Base-by-base conservation (phyloP, 1,284 basidiomycete species). In the Pascua guehoae region DNA sequence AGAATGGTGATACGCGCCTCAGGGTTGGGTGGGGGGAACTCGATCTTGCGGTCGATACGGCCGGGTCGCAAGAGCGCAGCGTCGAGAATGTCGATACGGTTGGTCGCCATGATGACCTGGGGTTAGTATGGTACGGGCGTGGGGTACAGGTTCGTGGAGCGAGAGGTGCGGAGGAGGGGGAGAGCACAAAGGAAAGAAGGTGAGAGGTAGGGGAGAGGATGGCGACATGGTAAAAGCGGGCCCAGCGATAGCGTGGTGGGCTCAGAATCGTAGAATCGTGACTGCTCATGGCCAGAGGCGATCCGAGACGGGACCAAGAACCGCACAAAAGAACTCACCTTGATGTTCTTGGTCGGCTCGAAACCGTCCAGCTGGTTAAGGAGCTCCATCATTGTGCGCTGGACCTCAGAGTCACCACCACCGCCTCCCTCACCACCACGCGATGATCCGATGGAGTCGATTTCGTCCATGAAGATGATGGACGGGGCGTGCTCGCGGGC, bases 391-490 rank as follows among this genome's bases (percentile, higher is more conserved):
- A 98, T 98, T 60, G 95, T 98, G 58, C 95, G 82, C 80, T 98
- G 95, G 56, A 98, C 95, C 78, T 98, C 95, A 7, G 91, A 95
- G 72, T 98, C 95, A 41, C 89, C 87, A 41, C 89, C 87, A 46
- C 88, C 86, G 0, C 90, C 89, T 32, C 89, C 89, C 65, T 89
- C 86, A 67, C 93, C 91, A 24, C 93, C 92, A 73, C 95, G 81
- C 56, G 90, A 93, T 60, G 88, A 91, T 53, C 95, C 95, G 70
- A 98, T 98, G 18, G 91, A 94, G 79, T 98, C 95, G 66, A 98
- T 98, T 78, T 98, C 95, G 79, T 98, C 95, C 92, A 98, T 98
- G 81, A 98, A 98, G 74, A 98, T 96, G 80, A 98, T 98, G 74
- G 88, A 90, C n/a, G 96, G 95, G 32, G 95, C 95, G 73, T 98